Evolutionary conservation across 2,329 filamentous ascomycete genomes (phyloP), one percentile per base, ranked within the genome.

Genomic region (Tolypocladium tundrense): DNA sequence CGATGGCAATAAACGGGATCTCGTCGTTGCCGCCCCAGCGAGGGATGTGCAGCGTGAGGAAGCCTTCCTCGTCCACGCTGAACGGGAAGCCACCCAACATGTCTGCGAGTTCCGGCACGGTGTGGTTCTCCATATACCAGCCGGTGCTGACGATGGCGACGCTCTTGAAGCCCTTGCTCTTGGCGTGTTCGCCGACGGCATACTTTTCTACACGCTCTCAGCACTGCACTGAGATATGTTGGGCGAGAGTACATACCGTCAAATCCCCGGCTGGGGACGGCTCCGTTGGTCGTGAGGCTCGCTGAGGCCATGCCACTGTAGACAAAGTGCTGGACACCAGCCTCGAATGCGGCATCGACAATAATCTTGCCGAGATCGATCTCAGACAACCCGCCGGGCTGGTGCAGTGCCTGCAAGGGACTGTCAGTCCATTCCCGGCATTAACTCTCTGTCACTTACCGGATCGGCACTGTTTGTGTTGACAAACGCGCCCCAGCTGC

Each of bases 51-150:
- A 76, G 68, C 1, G 73, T 74, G 3, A 75, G 58, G 31, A 65
- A 67, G 4, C 69, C 73, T 16, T 76, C 73, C 0, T 67, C 65
- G 31, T 75, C 70, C 1, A 68, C 57, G 1, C 59, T 53, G 31
- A 65, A 68, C 0, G 75, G 75, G 43, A 77, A 77, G 1, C 76
- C 76, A 6, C 76, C 75, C 33, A 76, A 65, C 0, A 71, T 24
- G 1, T 67, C 65, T 0, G 71, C 70, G 1, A 72, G 27, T 19
- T 75, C 69, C 16, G 67, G 61, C 8, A 61, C 53, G 1, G 74
- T 65, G 60, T 75, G 74, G 57, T 76, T 74, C 56, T 78, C 75
- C 54, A 75, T 63, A 59, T 73, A 78, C 73, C 73, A 77, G 2
- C 70, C 74, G 1, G 74, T 64, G 39, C 68, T 68, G 50, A 75